phyloP scores from a whole-genome alignment of 805 yeast species.

The Saturnispora mendoncae region DNA sequence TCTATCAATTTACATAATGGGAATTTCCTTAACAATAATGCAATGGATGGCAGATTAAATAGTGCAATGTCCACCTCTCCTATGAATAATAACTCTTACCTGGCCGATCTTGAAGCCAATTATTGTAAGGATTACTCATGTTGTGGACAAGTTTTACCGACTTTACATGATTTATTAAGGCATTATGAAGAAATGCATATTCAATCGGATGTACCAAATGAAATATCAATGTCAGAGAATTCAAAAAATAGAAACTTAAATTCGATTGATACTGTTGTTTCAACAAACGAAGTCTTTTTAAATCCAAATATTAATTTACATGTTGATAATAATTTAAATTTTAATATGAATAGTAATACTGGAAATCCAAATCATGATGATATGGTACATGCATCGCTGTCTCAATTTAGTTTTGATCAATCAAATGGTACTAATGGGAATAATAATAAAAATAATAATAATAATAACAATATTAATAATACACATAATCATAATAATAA shows the following conservation, averaged over 20 bases:
- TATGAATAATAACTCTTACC: constrained; percentile 61
- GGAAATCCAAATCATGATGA: constrained; percentile 1
- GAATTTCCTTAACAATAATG: constrained; percentile 15
- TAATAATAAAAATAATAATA: constrained; percentile 1
- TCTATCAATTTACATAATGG: constrained; percentile 15
- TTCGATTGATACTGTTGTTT: constrained; percentile 64
- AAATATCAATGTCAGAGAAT: constrained; percentile 19
- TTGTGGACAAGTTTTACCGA: constrained; percentile 88
- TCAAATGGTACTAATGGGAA: constrained; percentile 1
- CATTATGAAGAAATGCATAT: constrained; percentile 97
- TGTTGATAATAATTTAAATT: constrained; percentile 8
- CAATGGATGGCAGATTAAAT: constrained; percentile 24
- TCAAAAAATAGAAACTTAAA: constrained; percentile 42
- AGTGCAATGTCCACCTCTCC: constrained; percentile 42
- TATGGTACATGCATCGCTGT: constrained; percentile 12
- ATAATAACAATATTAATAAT: constrained; percentile 7
- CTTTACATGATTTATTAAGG: constrained; percentile 83
- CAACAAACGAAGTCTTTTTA: constrained; percentile 87
- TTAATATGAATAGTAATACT: constrained; percentile 12
- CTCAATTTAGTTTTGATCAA: constrained; percentile 20
- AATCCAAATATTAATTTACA: constrained; percentile 14
- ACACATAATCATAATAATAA: constrained; percentile 2
- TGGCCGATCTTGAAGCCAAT: constrained; percentile 90
- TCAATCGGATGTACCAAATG: constrained; percentile 37
- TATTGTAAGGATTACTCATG: constrained; percentile 95